Evolutionary conservation across 148 eudicot genomes (phyloP).

Genomic region (Silene latifolia): DNA sequence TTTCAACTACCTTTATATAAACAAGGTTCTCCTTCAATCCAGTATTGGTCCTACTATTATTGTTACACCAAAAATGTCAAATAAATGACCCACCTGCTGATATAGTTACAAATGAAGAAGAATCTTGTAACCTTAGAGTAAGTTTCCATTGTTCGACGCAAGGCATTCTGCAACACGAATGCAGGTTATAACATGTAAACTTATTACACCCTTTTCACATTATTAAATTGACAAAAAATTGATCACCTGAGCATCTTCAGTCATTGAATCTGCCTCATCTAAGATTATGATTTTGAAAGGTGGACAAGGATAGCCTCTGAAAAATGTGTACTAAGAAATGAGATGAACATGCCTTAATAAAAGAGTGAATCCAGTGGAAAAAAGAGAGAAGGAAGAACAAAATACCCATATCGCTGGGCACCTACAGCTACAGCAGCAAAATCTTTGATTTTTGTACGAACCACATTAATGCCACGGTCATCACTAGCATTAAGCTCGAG

Average conservation of each 20-base stretch:
- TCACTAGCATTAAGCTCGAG: conserved; percentile 98
- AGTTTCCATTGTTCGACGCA: conserved; percentile 97
- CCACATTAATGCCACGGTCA: conserved; percentile 97
- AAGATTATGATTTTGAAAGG: conserved; percentile 88
- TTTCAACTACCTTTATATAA: neutral
- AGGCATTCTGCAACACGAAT: conserved; percentile 65
- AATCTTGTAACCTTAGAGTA: conserved; percentile 95
- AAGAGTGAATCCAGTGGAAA: conserved; percentile 8
- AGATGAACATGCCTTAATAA: neutral
- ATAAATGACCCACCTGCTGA: conserved; percentile 68
- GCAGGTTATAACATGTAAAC: neutral
- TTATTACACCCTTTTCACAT: neutral
- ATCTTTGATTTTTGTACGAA: conserved; percentile 88
- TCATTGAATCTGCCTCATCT: conserved; percentile 99
- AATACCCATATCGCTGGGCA: conserved; percentile 62
- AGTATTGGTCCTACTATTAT: neutral
- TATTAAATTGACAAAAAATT: conserved; percentile 3
- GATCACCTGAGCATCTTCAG: conserved; percentile 96
- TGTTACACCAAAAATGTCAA: neutral
- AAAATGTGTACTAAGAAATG: neutral
- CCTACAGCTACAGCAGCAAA: conserved; percentile 97
- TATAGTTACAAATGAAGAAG: conserved; percentile 93
- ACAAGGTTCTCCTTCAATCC: neutral
- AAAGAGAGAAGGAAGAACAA: conserved; percentile 9
- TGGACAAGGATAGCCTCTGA: conserved; percentile 88